Conservation (phyloP, 1,284 basidiomycete species). For the Cystobasidium sp. region DNA sequence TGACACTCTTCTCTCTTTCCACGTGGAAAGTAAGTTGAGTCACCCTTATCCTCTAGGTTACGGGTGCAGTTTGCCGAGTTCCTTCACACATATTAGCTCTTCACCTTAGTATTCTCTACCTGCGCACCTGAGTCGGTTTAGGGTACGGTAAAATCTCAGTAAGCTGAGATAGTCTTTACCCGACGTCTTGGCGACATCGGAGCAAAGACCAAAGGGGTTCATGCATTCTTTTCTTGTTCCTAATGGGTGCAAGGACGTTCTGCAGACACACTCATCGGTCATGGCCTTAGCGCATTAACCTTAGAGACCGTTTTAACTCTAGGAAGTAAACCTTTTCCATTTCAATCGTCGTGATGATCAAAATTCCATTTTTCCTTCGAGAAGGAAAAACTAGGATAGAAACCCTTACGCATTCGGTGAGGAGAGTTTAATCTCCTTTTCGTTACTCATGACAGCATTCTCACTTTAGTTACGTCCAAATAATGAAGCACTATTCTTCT, state of each 20-base stretch:
- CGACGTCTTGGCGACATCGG: too few relatives aligned
- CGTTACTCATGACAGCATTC: constrained; percentile 29
- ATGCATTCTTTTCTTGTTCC: constrained; percentile 43
- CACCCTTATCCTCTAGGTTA: constrained; percentile 46
- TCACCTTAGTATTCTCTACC: constrained; percentile 48
- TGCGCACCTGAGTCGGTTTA: constrained; percentile 47
- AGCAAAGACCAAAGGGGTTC: too few relatives aligned
- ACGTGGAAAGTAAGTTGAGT: constrained; percentile 19
- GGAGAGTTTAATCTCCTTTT: constrained; percentile 26
- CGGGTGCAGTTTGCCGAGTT: constrained; percentile 47
- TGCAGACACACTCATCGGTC: constrained; percentile 49
- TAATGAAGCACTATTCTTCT: constrained; percentile 22
- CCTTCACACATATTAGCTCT: constrained; percentile 46
- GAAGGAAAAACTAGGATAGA: not conserved
- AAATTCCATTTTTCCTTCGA: too few relatives aligned
- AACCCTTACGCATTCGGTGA: constrained; percentile 28
- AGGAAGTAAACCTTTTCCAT: constrained; percentile 21
- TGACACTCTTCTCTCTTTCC: constrained; percentile 27
- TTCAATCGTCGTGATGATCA: not conserved
- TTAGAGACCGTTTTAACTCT: constrained; percentile 30
- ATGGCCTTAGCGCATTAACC: constrained; percentile 44
- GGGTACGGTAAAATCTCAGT: constrained; percentile 44
- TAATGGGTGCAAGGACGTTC: constrained; percentile 3
- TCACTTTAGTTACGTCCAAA: constrained; percentile 27
- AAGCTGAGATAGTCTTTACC: not conserved